Evolutionary conservation across 495 filamentous ascomycete genomes (phyloP).

Genomic region (Bombardia bombarda): DNA sequence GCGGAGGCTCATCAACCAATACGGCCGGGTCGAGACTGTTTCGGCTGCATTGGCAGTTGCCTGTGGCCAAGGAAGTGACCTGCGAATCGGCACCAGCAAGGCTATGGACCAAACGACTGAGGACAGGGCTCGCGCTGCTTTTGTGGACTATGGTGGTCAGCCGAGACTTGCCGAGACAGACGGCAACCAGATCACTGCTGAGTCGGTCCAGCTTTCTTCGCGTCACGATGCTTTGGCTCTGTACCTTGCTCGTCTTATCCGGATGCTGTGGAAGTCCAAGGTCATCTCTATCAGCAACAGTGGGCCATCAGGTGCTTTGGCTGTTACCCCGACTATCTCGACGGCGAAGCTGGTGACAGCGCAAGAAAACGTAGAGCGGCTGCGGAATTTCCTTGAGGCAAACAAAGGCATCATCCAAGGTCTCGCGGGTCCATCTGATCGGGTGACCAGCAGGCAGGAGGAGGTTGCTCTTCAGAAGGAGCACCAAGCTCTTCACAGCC

Average conservation of each 20-base stretch:
- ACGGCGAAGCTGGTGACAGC: constrained; percentile 60
- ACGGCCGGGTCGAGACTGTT: constrained; percentile 78
- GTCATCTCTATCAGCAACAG: constrained; percentile 36
- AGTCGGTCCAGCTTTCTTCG: constrained; percentile 78
- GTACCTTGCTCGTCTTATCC: constrained; percentile 77
- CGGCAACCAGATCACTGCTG: constrained; percentile 50
- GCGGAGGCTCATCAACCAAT: constrained; percentile 69
- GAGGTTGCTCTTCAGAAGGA: constrained; percentile 86
- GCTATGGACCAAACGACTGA: constrained; percentile 75
- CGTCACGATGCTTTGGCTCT: constrained; percentile 80
- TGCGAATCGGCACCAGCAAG: constrained; percentile 58
- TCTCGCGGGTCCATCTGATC: constrained; percentile 75
- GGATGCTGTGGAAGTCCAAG: constrained; percentile 71
- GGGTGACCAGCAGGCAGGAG: constrained; percentile 69
- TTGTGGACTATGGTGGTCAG: constrained; percentile 83
- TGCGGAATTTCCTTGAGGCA: constrained; percentile 70
- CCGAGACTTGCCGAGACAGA: constrained; percentile 73
- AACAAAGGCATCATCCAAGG: constrained; percentile 92
- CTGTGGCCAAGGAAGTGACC: constrained; percentile 80
- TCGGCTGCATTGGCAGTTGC: constrained; percentile 93
- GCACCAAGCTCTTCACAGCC: constrained; percentile 81
- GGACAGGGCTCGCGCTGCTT: constrained; percentile 74
- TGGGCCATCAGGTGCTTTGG: constrained; percentile 45
- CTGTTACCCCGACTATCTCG: constrained; percentile 53
- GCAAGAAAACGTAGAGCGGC: constrained; percentile 68